A percentile compares a stretch with the other conserved stretches of the same genome.
Conservation (phyloP, 257 asterid genomes). For the Fraxinus anomala region DNA sequence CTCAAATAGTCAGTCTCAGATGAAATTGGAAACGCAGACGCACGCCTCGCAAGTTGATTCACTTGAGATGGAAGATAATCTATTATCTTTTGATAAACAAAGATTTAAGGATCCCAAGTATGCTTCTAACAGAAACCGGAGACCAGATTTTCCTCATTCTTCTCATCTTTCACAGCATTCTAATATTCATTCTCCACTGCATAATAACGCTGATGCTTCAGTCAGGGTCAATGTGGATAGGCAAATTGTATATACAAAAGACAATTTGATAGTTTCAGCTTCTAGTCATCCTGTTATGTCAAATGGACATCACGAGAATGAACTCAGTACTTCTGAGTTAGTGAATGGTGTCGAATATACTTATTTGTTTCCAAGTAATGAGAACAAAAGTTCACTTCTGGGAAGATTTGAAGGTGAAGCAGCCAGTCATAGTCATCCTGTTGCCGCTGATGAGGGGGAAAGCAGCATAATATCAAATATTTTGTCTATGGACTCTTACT, state of each 20-base stretch:
- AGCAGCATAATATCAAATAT: constrained; percentile 85
- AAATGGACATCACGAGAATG: constrained; percentile 49
- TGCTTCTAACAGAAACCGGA: constrained; percentile 32
- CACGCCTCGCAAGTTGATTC: constrained; percentile 31
- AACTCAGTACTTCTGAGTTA: constrained; percentile 29
- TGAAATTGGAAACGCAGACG: constrained; percentile 31
- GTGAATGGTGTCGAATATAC: constrained; percentile 41
- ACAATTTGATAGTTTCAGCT: constrained; percentile 44
- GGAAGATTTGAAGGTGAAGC: constrained; percentile 56
- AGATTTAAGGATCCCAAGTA: constrained; percentile 65
- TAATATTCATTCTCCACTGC: constrained; percentile 36
- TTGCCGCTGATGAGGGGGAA: constrained; percentile 61
- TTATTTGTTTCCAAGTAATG: constrained; percentile 32
- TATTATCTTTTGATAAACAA: constrained; percentile 59
- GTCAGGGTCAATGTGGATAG: constrained; percentile 39
- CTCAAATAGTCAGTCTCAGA: constrained; percentile 36
- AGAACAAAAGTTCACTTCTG: constrained; percentile 37
- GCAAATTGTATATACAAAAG: constrained; percentile 51
- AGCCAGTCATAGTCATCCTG: constrained; percentile 23
- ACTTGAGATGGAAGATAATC: constrained; percentile 58
- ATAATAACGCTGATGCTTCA: constrained; percentile 35
- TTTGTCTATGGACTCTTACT: constrained; percentile 76
- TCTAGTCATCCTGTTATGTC: constrained; percentile 42
- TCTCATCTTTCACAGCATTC: constrained; percentile 41
- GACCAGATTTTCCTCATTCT: constrained; percentile 40